Evolutionary conservation across 2,329 filamentous ascomycete genomes (phyloP).

Genomic region (Xylariaceae sp.): DNA sequence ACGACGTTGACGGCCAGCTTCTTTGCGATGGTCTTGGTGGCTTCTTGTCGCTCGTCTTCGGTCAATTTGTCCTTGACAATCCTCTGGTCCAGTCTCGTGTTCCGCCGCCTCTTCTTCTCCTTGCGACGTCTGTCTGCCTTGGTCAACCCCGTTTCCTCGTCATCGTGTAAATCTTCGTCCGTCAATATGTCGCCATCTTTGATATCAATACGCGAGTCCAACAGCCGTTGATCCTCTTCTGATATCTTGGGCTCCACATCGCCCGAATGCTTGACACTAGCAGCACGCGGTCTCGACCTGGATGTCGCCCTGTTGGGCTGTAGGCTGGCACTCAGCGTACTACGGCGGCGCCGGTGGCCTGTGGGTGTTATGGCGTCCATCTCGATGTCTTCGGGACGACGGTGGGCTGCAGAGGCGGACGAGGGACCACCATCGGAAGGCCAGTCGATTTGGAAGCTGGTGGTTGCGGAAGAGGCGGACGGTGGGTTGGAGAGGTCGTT

Average conservation of each 20-base stretch:
- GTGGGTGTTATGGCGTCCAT: slow-evolving; percentile 50
- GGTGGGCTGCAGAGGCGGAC: slow-evolving; percentile 23
- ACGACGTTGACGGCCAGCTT: slow-evolving; percentile 69
- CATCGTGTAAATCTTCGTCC: slow-evolving; percentile 74
- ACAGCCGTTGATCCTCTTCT: slow-evolving; percentile 38
- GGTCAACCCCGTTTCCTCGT: slow-evolving; percentile 87
- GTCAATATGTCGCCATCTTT: slow-evolving; percentile 56
- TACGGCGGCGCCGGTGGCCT: slow-evolving; percentile 55
- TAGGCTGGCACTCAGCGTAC: slow-evolving; percentile 48
- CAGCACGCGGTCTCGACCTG: slow-evolving; percentile 25
- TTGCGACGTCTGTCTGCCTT: slow-evolving; percentile 67
- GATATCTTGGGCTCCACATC: slow-evolving; percentile 45
- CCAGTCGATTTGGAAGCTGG: slow-evolving; percentile 34
- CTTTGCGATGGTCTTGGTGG: slow-evolving; percentile 69
- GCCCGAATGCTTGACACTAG: slow-evolving; percentile 29
- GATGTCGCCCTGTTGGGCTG: slow-evolving; percentile 24
- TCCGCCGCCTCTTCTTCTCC: slow-evolving; percentile 63
- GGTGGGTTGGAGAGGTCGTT: slow-evolving; percentile 30
- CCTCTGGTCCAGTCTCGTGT: slow-evolving; percentile 67
- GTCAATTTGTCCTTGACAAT: slow-evolving; percentile 62
- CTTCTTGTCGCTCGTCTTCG: slow-evolving; percentile 71
- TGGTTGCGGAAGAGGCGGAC: slow-evolving; percentile 33
- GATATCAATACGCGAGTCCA: slow-evolving; percentile 29
- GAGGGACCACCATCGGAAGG: slow-evolving; percentile 28
- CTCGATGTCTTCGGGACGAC: slow-evolving; percentile 47